These are phyloP conservation scores for Pyricularia pennisetigena DNA, from an alignment of 2,329 filamentous ascomycete species.

Conservation along the genomic window DNA sequence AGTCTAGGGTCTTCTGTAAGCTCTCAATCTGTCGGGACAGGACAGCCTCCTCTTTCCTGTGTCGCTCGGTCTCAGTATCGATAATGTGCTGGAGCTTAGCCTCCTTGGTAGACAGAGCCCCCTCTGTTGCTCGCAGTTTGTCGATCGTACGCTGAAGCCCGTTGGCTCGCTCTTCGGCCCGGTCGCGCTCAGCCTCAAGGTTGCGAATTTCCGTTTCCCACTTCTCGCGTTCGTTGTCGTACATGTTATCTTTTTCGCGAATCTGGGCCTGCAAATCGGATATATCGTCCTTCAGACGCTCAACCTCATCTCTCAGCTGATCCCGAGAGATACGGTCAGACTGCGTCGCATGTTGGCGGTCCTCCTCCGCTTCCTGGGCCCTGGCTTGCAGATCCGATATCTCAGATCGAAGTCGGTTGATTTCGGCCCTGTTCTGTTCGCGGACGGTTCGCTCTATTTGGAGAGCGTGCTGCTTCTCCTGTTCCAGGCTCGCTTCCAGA, in stretches of 20 bases:
- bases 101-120: constrained; percentile 58
- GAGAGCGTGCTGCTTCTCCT: constrained; percentile 46
- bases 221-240: constrained; percentile 61
- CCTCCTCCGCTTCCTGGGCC: constrained; percentile 26
- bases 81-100: constrained; percentile 57
- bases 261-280: constrained; percentile 54
- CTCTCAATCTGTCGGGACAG: constrained; percentile 66
- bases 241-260: constrained; percentile 59
- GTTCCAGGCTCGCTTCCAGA: constrained; percentile 36
- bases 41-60: constrained; percentile 60
- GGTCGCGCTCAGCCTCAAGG: constrained; percentile 55
- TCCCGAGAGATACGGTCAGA: constrained; percentile 13
- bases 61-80: constrained; percentile 60
- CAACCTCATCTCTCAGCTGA: constrained; percentile 35
- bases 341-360: constrained; percentile 15
- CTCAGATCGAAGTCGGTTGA: constrained; percentile 32
- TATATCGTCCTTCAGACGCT: constrained; percentile 47
- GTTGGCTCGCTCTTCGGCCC: constrained; percentile 56
- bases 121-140: constrained; percentile 57
- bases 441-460: constrained; percentile 52
- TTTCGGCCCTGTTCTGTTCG: constrained; percentile 41
- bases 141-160: constrained; percentile 64
- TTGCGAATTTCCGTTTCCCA: constrained; percentile 60
- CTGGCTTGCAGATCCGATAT: constrained; percentile 35
- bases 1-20: constrained; percentile 60